Evolutionary conservation across 495 filamentous ascomycete species (phyloP), one percentile per base, ranked within the genome.

Genomic region (Aspergillus cristatus): DNA sequence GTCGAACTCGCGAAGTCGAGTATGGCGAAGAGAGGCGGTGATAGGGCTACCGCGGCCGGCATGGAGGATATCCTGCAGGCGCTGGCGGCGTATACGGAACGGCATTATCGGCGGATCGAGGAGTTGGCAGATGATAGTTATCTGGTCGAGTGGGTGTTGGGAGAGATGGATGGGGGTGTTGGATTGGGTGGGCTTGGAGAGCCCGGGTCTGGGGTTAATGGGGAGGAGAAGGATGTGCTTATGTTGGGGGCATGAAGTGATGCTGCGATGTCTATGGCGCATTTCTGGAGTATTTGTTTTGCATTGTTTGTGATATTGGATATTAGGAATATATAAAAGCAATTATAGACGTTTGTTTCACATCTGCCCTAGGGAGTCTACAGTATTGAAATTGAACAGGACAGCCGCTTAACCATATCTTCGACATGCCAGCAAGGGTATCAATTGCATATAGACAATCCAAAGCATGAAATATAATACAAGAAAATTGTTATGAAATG

Each of bases 111-210:
- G 53, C 71, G 88, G 34, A 68, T 90, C 43, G 89, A 94, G 54
- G 86, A 89, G 47, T 63, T 95, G 35, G 74, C 82, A n/a, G 89
- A 96, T 58, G 90, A 96, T 63, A 93, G 86, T 52, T 97, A 84
- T 58, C 60, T 99, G 42, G 75, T 99, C 7, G 86, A 94, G 58
- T 97, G 89, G 70, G 84, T 91, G 31, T 66, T 99, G 33, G 68
- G 74, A 46, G 82, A 94, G 67, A 99, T 99, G 93, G 89, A 93
- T 53, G 82, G 78, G 39, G 68, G 62, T 43, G 51, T 72, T 16
- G 63, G 60, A 5, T 53, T 65, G 22, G 58, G 58, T 34, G 58
- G 53, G 14, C 60, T 75, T 38, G 42, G 33, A 4, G 41, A 31
- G 20, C 37, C 47, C 8, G 20, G 20, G 20, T 24, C 20, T 24